These are phyloP conservation scores for Clavispora fructus DNA, from an alignment of 805 yeast species.

Conservation along the genomic window DNA sequence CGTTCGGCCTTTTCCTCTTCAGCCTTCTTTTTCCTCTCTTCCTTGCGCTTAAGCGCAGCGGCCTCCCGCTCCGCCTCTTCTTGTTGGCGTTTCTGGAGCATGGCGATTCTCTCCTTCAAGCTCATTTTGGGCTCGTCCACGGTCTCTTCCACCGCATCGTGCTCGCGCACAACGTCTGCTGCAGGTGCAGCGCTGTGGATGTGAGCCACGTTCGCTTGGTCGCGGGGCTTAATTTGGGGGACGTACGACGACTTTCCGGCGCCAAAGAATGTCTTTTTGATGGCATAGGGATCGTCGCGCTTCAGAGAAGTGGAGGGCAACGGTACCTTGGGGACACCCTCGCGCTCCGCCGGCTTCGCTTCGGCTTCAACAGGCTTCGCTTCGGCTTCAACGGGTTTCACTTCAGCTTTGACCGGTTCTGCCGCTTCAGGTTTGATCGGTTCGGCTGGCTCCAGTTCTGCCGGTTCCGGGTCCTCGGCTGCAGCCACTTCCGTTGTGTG, in stretches of 20 bases:
- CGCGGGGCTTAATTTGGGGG: conserved; percentile 41
- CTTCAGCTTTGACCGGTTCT: no score
- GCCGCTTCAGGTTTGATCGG: no score
- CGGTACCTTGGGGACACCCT: conserved; percentile 4
- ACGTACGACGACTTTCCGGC: conserved; percentile 58
- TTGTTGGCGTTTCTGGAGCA: conserved; percentile 74
- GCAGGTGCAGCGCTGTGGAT: conserved; percentile 23
- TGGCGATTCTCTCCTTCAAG: conserved; percentile 78
- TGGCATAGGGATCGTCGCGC: conserved; percentile 41
- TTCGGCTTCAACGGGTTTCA: no score
- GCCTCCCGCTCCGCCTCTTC: conserved; percentile 75
- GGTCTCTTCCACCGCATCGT: conserved; percentile 29
- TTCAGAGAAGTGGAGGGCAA: conserved; percentile 24
- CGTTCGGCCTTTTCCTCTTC: conserved; percentile 15
- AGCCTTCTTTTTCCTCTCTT: conserved; percentile 42
- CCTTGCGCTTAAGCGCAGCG: conserved; percentile 48
- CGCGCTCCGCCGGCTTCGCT: no score
- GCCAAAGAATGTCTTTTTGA: conserved; percentile 51
- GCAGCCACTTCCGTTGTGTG: conserved; percentile 19
- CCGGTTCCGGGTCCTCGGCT: conserved; percentile 3
- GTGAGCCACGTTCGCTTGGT: conserved; percentile 27
- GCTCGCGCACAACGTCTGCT: conserved; percentile 10
- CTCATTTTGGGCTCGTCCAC: conserved; percentile 69
- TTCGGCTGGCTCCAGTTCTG: no score
- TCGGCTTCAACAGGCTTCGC: no score